Conservation (phyloP, 371 early-diverging fungal genomes). For the Rhizomucor pusillus region DNA sequence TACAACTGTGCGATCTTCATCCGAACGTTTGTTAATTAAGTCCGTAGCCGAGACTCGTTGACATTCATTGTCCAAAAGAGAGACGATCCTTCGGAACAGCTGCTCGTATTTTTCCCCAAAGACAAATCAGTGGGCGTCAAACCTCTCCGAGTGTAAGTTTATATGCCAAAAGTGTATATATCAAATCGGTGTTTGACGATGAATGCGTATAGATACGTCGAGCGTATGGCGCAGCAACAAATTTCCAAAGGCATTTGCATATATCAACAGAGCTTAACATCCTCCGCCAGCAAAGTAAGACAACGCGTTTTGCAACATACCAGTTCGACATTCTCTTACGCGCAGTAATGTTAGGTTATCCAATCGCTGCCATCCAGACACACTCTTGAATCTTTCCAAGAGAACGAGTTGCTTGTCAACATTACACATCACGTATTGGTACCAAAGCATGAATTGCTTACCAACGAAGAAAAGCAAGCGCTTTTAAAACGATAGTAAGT, state of each 20-base stretch:
- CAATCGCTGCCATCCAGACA: conserved; percentile 72
- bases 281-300: conserved; percentile 84
- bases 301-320: neutral
- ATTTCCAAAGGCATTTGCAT: conserved; percentile 86
- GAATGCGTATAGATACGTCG: conserved; percentile 56
- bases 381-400: conserved; percentile 91
- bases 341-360: conserved; percentile 43
- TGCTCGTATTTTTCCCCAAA: conserved; percentile 91
- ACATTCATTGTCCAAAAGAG: conserved; percentile 87
- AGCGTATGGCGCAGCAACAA: conserved; percentile 82
- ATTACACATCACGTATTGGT: conserved; percentile 98
- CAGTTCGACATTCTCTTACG: neutral
- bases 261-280: conserved; percentile 80
- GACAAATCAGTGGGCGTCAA: conserved; percentile 90
- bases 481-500: conserved; percentile 91
- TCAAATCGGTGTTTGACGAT: neutral
- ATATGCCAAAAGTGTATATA: neutral
- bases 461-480: conserved; percentile 87
- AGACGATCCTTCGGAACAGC: conserved; percentile 79
- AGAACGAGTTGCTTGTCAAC: conserved; percentile 96
- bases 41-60: conserved; percentile 69
- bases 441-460: conserved; percentile 93
- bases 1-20: neutral
- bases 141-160: conserved; percentile 81
- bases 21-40: neutral